These are phyloP conservation scores for Colletotrichum sidae DNA, from an alignment of 2,329 filamentous ascomycete genomes.

Conservation along the genomic window DNA sequence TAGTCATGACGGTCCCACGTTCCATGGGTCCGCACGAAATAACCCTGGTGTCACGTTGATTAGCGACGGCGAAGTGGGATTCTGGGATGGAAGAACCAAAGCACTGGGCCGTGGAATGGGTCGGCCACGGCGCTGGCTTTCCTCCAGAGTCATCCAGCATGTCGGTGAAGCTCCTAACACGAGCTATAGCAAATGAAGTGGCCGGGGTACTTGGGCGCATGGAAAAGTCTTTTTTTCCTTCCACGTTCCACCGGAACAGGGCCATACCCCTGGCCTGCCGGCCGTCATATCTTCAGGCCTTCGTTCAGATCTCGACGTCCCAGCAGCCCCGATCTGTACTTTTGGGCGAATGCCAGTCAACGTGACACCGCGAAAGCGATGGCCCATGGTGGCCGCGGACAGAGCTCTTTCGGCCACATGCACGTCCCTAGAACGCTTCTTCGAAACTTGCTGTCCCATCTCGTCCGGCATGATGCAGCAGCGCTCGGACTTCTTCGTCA, in stretches of 20 bases:
- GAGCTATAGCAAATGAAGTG: slow-evolving; percentile 34
- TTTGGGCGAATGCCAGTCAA: background rate
- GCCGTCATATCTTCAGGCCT: slow-evolving; percentile 16
- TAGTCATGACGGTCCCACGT: slow-evolving; percentile 22
- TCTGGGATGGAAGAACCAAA: slow-evolving; percentile 28
- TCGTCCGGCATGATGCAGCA: slow-evolving; percentile 8
- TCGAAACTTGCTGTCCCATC: background rate
- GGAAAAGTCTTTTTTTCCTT: slow-evolving; percentile 19
- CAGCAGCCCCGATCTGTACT: slow-evolving; percentile 8
- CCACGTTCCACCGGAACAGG: background rate
- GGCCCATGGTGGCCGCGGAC: too few relatives aligned
- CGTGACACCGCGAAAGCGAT: background rate
- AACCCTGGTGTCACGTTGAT: slow-evolving; percentile 36
- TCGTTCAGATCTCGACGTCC: slow-evolving; percentile 4
- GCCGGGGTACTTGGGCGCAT: slow-evolving; percentile 27
- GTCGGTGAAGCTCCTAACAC: slow-evolving; percentile 34
- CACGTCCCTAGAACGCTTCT: background rate
- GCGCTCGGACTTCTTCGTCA: slow-evolving; percentile 27
- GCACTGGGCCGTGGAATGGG: slow-evolving; percentile 29
- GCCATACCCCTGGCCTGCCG: slow-evolving; percentile 15
- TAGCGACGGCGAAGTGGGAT: slow-evolving; percentile 29
- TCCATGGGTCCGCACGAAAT: slow-evolving; percentile 32
- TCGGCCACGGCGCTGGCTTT: slow-evolving; percentile 22
- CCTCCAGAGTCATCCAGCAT: slow-evolving; percentile 33
- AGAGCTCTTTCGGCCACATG: too few relatives aligned